Evolutionary conservation across 2,329 filamentous ascomycete species (phyloP), one percentile per base, ranked within the genome.

Genomic region (Exophiala bonariae): DNA sequence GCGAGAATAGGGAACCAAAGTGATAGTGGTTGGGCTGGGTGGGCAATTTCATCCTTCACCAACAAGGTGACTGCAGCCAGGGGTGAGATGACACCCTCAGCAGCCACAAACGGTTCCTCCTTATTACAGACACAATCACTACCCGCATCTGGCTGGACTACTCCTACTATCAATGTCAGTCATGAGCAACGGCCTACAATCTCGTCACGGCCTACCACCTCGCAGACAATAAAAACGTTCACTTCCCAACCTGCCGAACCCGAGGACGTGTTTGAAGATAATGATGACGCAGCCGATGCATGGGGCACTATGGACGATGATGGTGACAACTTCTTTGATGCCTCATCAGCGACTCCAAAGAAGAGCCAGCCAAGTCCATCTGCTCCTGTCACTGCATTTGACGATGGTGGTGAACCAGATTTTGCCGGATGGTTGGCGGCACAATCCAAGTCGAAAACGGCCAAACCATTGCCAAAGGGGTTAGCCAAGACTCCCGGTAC

Each of bases 41-140:
- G 93, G 93, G 93, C 93, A 1, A 96, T 99, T 44, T 97, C 93
- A 0, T 96, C 90, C 1, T 99, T 99, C 64, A 97, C 93, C 2
- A 97, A 97, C 69, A 96, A 96, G 61, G 67, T 97, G 10, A 85
- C 89, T 2, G 72, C 87, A 0, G 90, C 89, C 0, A 86, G 86
- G 7, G 93, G 93, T 14, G 87, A 96, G 47, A 99, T 99, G 54
- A 78, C 92, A 62, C 72, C 82, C 10, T 71, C 77, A 14, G 68
- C 41, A 17, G 23, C 51, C 13, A 74, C 43, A 76, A 73, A 69
- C 42, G 57, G 55, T 2, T 28, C 49, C 9, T 14, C 37, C 20
- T 52, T 60, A 35, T 44, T 57, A 19, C 71, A 76, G 18, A 67
- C 77, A 26, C 70, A 73, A 7, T 79, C 76, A 16, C 69, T 77